Evolutionary conservation across 2,329 filamentous ascomycete species (phyloP).

Genomic region (Beauveria brongniartii): DNA sequence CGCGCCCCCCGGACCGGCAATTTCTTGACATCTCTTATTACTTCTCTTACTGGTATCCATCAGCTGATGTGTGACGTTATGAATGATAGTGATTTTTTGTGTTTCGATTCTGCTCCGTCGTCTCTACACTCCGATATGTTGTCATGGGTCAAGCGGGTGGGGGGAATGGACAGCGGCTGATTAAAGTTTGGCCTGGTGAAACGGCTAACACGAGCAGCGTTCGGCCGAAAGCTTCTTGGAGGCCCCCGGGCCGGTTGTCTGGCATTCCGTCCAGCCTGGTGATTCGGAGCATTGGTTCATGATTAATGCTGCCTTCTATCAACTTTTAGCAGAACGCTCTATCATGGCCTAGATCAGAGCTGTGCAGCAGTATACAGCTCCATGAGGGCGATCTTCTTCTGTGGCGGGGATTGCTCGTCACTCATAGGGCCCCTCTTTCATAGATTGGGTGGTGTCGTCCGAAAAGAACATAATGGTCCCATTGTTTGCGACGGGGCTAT

Average conservation of each 20-base stretch:
- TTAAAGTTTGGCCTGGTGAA: neutral
- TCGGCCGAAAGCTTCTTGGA: neutral
- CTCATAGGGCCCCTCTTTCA: neutral
- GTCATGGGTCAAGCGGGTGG: neutral
- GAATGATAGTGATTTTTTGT: neutral
- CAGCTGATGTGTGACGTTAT: slow-evolving; percentile 4
- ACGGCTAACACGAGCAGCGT: neutral
- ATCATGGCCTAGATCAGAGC: neutral
- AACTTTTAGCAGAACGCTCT: no score
- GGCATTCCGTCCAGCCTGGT: neutral
- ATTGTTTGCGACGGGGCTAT: slow-evolving; percentile 3
- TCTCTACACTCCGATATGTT: neutral
- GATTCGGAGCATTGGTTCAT: no score
- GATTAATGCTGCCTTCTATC: no score
- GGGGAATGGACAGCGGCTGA: neutral
- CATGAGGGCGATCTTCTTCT: no score
- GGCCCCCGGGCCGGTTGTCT: neutral
- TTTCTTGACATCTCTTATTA: neutral
- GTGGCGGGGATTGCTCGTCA: neutral
- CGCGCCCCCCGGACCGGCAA: neutral
- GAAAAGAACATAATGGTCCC: neutral
- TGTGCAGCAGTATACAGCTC: no score
- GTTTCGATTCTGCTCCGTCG: neutral
- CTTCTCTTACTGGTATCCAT: neutral
- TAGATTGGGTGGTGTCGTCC: neutral